Conservation (phyloP, 805 yeast genomes). For the Torulaspora microellipsoides region DNA sequence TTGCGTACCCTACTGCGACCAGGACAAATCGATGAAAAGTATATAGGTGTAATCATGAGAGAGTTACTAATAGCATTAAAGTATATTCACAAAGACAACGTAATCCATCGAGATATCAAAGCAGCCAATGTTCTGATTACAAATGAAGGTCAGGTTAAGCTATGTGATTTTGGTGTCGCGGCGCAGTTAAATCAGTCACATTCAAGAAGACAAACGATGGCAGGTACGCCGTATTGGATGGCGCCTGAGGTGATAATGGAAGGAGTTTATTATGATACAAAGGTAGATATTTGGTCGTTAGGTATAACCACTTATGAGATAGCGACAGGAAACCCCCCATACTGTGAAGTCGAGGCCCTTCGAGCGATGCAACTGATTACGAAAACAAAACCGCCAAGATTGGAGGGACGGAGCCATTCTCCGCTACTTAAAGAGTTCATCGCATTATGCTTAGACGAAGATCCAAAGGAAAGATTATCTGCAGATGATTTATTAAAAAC, state of each 20-base stretch:
- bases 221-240: slow-evolving; percentile 98
- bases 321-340: slow-evolving; percentile 97
- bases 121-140: slow-evolving; percentile 92
- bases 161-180: slow-evolving; percentile 98
- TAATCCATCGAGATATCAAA: slow-evolving; percentile 92
- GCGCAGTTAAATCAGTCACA: slow-evolving; percentile 78
- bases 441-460: slow-evolving; percentile 90
- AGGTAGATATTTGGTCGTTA: slow-evolving; percentile 96
- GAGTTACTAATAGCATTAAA: slow-evolving; percentile 75
- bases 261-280: slow-evolving; percentile 79
- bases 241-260: slow-evolving; percentile 97
- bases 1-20: slow-evolving; percentile 80
- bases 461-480: slow-evolving; percentile 78
- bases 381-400: slow-evolving; percentile 87
- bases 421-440: slow-evolving; percentile 75
- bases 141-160: slow-evolving; percentile 82
- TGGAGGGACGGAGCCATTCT: slow-evolving; percentile 85
- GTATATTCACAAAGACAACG: slow-evolving; percentile 81
- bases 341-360: slow-evolving; percentile 89
- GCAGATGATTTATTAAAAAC: slow-evolving; percentile 82
- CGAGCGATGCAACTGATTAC: slow-evolving; percentile 94
- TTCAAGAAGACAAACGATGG: slow-evolving; percentile 86
- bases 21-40: slow-evolving; percentile 81
- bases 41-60: slow-evolving; percentile 76
- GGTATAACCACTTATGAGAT: slow-evolving; percentile 94